These are phyloP conservation scores for Trichoderma sp. DNA, from an alignment of 2,329 filamentous ascomycete genomes.

Conservation along the genomic window DNA sequence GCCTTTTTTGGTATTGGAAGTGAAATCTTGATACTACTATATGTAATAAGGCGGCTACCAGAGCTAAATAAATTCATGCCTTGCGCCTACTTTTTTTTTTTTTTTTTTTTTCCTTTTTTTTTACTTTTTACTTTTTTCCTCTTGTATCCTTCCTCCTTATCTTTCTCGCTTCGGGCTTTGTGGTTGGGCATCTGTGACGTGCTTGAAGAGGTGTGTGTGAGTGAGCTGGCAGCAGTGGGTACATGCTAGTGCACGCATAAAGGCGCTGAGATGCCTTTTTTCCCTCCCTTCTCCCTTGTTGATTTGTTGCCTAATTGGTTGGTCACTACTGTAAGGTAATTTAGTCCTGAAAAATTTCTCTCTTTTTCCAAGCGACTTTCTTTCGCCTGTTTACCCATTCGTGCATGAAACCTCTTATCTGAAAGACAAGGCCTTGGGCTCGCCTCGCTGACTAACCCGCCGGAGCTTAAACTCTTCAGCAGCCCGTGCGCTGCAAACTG, in stretches of 20 bases:
- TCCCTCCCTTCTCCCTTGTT: neutral
- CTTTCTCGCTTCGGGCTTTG: neutral
- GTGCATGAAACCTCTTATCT: neutral
- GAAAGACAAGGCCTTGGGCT: neutral
- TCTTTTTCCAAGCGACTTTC: neutral
- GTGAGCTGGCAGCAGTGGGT: slow-evolving; percentile 19
- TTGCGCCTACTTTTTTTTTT: neutral
- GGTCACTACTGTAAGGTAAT: neutral
- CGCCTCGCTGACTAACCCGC: slow-evolving; percentile 10
- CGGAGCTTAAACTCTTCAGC: neutral
- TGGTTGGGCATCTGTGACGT: slow-evolving; percentile 23
- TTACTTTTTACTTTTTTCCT: too few relatives aligned
- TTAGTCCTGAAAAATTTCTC: neutral
- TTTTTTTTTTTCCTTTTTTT: neutral
- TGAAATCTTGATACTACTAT: neutral
- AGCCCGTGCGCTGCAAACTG: slow-evolving; percentile 20
- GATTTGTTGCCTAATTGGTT: neutral
- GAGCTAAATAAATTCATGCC: neutral
- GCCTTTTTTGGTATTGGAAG: neutral
- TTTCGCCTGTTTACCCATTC: neutral
- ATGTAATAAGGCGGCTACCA: neutral
- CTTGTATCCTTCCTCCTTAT: neutral
- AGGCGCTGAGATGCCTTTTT: neutral
- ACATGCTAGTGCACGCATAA: slow-evolving; percentile 10
- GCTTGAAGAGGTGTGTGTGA: slow-evolving; percentile 12